phyloP scores from a whole-genome alignment of 257 asterid species.

The Solanum ahanhuiri region DNA sequence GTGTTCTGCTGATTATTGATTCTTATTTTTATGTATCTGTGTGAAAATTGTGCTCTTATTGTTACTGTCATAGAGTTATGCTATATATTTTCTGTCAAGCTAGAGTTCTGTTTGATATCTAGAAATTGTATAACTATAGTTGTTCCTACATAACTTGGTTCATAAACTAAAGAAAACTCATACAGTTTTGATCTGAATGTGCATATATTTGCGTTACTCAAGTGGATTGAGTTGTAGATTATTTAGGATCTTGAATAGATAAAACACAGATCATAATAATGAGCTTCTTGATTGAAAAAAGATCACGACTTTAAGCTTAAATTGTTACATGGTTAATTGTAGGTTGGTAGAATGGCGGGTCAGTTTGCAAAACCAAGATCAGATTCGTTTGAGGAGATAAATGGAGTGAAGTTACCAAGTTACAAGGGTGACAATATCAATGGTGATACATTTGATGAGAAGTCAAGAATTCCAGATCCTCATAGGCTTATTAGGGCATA shows the following conservation, averaged over 20 bases:
- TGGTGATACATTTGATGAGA: constrained; percentile 53
- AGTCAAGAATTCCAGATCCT: constrained; percentile 71
- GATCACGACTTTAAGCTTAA: background rate
- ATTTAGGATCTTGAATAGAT: background rate
- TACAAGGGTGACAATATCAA: constrained; percentile 81
- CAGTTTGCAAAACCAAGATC: constrained; percentile 82
- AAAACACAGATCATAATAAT: background rate
- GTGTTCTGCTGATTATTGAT: background rate
- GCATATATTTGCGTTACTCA: background rate
- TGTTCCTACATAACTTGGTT: background rate
- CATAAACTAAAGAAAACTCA: background rate
- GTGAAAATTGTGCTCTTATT: background rate
- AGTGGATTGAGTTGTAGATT: background rate
- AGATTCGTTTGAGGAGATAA: constrained; percentile 39
- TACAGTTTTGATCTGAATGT: background rate
- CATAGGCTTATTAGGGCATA: constrained; percentile 80
- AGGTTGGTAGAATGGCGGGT: constrained; percentile 91
- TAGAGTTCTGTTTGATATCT: background rate
- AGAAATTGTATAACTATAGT: background rate
- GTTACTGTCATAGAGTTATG: background rate
- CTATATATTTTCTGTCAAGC: background rate
- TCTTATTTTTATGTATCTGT: background rate
- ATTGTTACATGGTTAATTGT: background rate
- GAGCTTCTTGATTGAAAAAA: background rate
- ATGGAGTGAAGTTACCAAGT: constrained; percentile 81